phyloP scores from a whole-genome alignment of 352 stramenopile species.

The Pythium rishiriense region DNA sequence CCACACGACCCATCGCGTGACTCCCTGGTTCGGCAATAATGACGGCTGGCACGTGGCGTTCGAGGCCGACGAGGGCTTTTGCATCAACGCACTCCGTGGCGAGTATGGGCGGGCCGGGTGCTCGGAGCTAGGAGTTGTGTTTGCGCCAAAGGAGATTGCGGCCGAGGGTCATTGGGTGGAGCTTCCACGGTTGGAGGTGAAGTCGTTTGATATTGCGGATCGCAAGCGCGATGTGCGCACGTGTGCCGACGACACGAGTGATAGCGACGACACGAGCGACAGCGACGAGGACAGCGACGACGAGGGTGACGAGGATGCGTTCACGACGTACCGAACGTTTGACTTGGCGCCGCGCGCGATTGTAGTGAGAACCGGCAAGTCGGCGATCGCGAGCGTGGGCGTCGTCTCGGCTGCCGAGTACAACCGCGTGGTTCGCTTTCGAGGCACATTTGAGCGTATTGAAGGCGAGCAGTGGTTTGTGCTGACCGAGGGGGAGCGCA shows the following conservation, averaged over 20 bases:
- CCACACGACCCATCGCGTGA: conserved; percentile 14
- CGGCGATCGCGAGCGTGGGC: background rate
- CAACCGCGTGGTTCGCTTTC: background rate
- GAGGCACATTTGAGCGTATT: background rate
- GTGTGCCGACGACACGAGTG: too few species aligned
- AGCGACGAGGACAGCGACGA: background rate
- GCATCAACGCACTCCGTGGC: conserved; percentile 7
- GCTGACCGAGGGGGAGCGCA: background rate
- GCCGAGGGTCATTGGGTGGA: background rate
- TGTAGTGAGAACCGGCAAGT: background rate
- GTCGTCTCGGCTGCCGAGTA: conserved; percentile 1
- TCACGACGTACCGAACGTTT: background rate
- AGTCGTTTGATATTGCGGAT: background rate
- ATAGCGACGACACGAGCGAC: too few species aligned
- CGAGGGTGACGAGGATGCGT: background rate
- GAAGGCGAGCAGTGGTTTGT: conserved; percentile 8
- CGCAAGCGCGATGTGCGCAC: too few species aligned
- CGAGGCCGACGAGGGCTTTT: background rate
- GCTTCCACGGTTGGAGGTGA: background rate
- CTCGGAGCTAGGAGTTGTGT: conserved; percentile 7
- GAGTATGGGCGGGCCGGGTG: background rate
- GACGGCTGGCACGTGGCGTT: background rate
- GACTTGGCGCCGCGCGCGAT: background rate
- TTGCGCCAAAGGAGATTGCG: background rate
- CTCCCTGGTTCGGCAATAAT: background rate